phyloP scores from a whole-genome alignment of 2,329 filamentous ascomycete species.

The Curvularia verruculosa region DNA sequence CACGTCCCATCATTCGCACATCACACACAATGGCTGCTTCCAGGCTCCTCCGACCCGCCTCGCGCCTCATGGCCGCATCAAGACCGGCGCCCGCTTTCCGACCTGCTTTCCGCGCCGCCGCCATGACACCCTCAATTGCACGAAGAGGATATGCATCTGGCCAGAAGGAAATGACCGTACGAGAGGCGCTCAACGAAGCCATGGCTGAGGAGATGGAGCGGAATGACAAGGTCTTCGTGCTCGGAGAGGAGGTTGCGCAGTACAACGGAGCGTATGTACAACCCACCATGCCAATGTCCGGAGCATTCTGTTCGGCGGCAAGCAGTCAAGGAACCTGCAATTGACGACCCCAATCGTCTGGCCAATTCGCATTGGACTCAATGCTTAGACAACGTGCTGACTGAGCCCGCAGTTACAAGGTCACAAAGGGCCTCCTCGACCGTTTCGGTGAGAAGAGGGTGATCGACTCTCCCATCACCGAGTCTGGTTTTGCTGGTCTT shows the following conservation, averaged over 20 bases:
- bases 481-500: constrained; percentile 92
- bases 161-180: constrained; percentile 93
- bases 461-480: constrained; percentile 98
- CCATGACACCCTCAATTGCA: constrained; percentile 56
- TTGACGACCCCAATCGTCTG: constrained; percentile 4
- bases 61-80: constrained; percentile 65
- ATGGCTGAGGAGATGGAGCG: constrained; percentile 94
- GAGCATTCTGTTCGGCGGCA: constrained; percentile 7
- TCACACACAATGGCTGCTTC: constrained; percentile 60
- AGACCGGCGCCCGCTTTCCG: constrained; percentile 58
- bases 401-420: constrained; percentile 75
- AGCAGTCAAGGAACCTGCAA: constrained; percentile 1
- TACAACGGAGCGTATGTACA: constrained; percentile 87
- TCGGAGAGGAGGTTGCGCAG: constrained; percentile 98
- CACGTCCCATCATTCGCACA: constrained; percentile 21
- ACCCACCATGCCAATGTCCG: constrained; percentile 17
- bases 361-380: neutral
- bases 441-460: constrained; percentile 97
- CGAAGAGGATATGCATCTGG: constrained; percentile 63
- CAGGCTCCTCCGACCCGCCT: constrained; percentile 68
- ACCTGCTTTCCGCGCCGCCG: constrained; percentile 58
- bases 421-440: constrained; percentile 96
- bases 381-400: constrained; percentile 47
- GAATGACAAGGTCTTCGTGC: constrained; percentile 92
- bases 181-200: constrained; percentile 97